Evolutionary conservation across 1,284 basidiomycete genomes (phyloP), one percentile per base, ranked within the genome.

Genomic region (Kalmanozyma brasiliensis): DNA sequence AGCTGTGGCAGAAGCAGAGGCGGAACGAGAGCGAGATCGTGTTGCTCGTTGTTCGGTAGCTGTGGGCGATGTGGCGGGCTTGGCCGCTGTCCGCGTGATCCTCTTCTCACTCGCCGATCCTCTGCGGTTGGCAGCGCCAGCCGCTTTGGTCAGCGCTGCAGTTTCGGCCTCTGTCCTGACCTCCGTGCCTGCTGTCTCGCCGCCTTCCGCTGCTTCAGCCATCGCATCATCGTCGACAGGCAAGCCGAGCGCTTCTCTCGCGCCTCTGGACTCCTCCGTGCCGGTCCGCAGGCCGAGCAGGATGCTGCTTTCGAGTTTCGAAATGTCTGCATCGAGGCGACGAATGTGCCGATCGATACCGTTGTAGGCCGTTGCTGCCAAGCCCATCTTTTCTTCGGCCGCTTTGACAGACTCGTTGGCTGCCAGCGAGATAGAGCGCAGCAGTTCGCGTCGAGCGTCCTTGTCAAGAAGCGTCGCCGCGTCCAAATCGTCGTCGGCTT

Each of bases 261-360:
- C 53, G 8, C 67, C 61, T 1, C 70, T 34, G 10, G 66, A 71
- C 24, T 77, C 70, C 42, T 77, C 65, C 6, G 70, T 74, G 1
- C 75, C 75, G 8, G 59, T 56, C 13, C 74, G 55, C 7, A 81
- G 38, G 0, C 77, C 77, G 4, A 78, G 66, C 8, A 76, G 52
- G 9, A 81, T 66, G 35, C 74, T 76, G 35, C 44, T 48, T 19
- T 81, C 79, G 43, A 68, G 73, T 36, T 77, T 76, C 10, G 53
- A 47, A 19, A 82, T 70, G 10, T 85, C 85, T 1, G 80, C 82
- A 73, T 86, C 85, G 19, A 86, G 81, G 3, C 85, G 83, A n/a
- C 85, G 81, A 46, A 85, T 84, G 65, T 85, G 85, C 35, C 85
- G 73, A 63, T 86, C 85, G 34, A 86, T 83, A 80, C 83, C 74